These are phyloP conservation scores for Sutorius eximius DNA, from an alignment of 1,284 basidiomycete genomes.

Conservation along the genomic window DNA sequence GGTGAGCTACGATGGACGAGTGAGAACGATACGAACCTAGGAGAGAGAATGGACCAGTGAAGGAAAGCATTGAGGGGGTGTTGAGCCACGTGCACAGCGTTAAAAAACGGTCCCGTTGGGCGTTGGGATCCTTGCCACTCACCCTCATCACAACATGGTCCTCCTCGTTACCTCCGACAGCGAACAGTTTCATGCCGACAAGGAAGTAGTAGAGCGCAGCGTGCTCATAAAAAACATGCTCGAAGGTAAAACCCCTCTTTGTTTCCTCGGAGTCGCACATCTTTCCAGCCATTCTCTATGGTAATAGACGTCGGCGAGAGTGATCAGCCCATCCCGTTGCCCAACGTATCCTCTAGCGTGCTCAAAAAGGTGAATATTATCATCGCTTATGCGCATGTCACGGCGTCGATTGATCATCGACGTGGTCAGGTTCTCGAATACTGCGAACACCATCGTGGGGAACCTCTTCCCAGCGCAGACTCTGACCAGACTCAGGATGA, in stretches of 20 bases:
- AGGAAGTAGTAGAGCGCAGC: constrained; percentile 92
- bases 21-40: constrained; percentile 39
- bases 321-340: constrained; percentile 92
- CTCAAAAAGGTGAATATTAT: constrained; percentile 79
- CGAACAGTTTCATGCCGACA: constrained; percentile 92
- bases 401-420: constrained; percentile 3
- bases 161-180: constrained; percentile 91
- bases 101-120: constrained; percentile 2
- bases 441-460: constrained; percentile 97
- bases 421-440: constrained; percentile 87
- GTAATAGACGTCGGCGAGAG: constrained; percentile 85
- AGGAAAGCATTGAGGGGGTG: constrained; percentile 21
- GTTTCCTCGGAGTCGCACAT: constrained; percentile 4
- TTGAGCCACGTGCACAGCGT: constrained; percentile 9
- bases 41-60: constrained; percentile 49
- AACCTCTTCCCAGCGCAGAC: constrained; percentile 89
- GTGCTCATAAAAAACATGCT: constrained; percentile 99
- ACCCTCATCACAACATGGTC: constrained; percentile 54
- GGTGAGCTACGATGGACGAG: constrained; percentile 3
- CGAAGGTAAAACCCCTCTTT: constrained; percentile 65
- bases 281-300: constrained; percentile 15
- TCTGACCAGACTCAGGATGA: constrained; percentile 84
- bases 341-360: constrained; percentile 95
- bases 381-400: constrained; percentile 1
- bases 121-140: constrained; percentile 1